These are phyloP conservation scores for Oryza australiensis DNA, from an alignment of 176 grass and related monocot genomes.

Conservation along the genomic window DNA sequence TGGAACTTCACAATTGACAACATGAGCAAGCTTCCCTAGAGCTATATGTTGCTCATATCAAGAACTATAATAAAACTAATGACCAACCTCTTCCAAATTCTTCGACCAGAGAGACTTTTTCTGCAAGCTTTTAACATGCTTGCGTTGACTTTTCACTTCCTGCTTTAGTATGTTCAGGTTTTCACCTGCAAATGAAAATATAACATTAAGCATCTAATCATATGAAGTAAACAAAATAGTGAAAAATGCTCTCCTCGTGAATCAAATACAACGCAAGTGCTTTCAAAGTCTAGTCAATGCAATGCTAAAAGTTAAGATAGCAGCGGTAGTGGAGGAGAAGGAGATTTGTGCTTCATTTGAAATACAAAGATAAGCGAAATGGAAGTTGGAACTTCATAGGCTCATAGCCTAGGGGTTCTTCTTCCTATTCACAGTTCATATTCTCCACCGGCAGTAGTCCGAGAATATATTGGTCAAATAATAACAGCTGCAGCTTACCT, in stretches of 20 bases:
- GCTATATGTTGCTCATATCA: slow-evolving; percentile 13
- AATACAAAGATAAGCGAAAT: not conserved
- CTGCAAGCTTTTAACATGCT: slow-evolving; percentile 80
- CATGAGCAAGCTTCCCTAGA: slow-evolving; percentile 10
- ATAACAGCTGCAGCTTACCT: slow-evolving; percentile 23
- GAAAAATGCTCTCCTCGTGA: not conserved
- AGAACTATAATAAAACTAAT: slow-evolving; percentile 39
- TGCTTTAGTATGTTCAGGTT: slow-evolving; percentile 84
- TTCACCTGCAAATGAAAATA: slow-evolving; percentile 65
- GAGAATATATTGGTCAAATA: slow-evolving; percentile 26
- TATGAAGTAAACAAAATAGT: slow-evolving; percentile 20
- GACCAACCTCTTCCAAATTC: slow-evolving; percentile 95
- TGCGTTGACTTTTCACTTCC: slow-evolving; percentile 83
- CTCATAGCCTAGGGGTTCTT: not conserved
- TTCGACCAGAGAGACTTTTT: slow-evolving; percentile 95
- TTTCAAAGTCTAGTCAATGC: slow-evolving; percentile 9
- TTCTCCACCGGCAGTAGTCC: not conserved
- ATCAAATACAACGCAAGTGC: not conserved
- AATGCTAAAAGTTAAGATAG: slow-evolving; percentile 21
- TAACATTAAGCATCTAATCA: slow-evolving; percentile 18
- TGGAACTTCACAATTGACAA: slow-evolving; percentile 15
- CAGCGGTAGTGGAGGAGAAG: not conserved
- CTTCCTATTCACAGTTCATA: slow-evolving; percentile 21
- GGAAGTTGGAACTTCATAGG: not conserved
- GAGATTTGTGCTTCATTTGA: not conserved